Conservation (phyloP, 179 eudicot genomes). For the Spinacia oleracea region DNA sequence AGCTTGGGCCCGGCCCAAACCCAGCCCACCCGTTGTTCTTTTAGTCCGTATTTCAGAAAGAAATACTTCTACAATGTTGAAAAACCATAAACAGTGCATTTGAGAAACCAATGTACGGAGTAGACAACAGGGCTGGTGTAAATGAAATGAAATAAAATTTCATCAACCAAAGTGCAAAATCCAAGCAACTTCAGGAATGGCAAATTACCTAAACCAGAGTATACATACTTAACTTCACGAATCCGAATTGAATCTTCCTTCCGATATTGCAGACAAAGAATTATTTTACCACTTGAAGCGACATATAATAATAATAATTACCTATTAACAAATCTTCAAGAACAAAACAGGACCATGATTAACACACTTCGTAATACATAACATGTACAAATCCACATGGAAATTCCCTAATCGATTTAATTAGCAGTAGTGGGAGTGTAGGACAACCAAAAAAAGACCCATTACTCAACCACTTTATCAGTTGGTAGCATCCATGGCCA, state of each 20-base stretch:
- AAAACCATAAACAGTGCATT: no score
- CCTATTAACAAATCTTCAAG: constrained; percentile 23
- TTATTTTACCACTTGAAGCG: constrained; percentile 11
- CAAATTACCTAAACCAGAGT: neutral
- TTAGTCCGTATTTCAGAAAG: no score
- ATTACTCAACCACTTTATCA: constrained; percentile 30
- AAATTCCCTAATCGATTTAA: constrained; percentile 9
- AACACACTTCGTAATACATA: constrained; percentile 19
- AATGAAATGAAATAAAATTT: neutral
- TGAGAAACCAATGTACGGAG: no score
- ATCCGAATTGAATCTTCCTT: neutral
- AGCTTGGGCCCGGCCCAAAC: no score
- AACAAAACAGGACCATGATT: constrained; percentile 21
- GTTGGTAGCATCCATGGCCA: constrained; percentile 69
- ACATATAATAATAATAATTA: constrained; percentile 9
- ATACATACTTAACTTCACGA: neutral
- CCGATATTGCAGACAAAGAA: constrained; percentile 10
- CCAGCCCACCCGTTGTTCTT: no score
- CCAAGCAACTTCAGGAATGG: neutral
- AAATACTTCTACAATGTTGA: no score
- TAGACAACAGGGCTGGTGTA: no score
- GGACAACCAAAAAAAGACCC: constrained; percentile 19
- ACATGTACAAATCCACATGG: constrained; percentile 37
- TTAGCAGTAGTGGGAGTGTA: constrained; percentile 16
- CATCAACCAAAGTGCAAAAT: neutral